Conservation (phyloP, 2,329 filamentous ascomycete genomes). For the Neofusicoccum ribis region DNA sequence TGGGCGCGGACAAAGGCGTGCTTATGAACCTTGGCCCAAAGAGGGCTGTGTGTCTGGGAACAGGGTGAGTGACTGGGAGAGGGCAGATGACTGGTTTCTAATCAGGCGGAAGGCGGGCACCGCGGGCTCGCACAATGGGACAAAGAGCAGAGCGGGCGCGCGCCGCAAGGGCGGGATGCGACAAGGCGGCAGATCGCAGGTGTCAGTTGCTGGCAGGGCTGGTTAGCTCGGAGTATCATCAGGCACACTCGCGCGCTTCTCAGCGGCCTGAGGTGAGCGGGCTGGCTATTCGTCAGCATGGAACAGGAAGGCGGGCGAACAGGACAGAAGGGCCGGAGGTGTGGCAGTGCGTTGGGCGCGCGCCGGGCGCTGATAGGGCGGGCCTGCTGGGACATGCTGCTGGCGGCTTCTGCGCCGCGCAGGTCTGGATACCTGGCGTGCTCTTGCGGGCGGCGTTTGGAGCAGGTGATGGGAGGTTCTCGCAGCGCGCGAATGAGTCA, state of each 20-base stretch:
- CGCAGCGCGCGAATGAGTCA: conserved; percentile 8
- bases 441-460: conserved; percentile 14
- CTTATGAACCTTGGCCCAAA: conserved; percentile 15
- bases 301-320: conserved; percentile 14
- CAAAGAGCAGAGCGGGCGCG: conserved; percentile 17
- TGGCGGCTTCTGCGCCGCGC: conserved; percentile 8
- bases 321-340: conserved; percentile 13
- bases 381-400: conserved; percentile 6
- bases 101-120: conserved; percentile 16
- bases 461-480: conserved; percentile 14
- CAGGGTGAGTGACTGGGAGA: conserved; percentile 12
- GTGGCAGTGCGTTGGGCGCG: conserved; percentile 16
- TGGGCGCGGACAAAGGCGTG: conserved; percentile 18
- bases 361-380: conserved; percentile 10
- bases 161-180: conserved; percentile 20
- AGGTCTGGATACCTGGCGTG: conserved; percentile 16
- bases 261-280: conserved; percentile 19
- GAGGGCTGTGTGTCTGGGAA: conserved; percentile 13
- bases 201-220: conserved; percentile 20
- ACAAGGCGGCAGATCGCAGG: conserved; percentile 20
- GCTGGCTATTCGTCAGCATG: conserved; percentile 11
- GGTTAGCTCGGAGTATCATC: conserved; percentile 19
- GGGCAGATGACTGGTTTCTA: conserved; percentile 21
- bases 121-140: conserved; percentile 19
- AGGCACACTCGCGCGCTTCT: conserved; percentile 19